phyloP scores from a whole-genome alignment of 495 filamentous ascomycete species.

The Aspergillus heteromorphus region DNA sequence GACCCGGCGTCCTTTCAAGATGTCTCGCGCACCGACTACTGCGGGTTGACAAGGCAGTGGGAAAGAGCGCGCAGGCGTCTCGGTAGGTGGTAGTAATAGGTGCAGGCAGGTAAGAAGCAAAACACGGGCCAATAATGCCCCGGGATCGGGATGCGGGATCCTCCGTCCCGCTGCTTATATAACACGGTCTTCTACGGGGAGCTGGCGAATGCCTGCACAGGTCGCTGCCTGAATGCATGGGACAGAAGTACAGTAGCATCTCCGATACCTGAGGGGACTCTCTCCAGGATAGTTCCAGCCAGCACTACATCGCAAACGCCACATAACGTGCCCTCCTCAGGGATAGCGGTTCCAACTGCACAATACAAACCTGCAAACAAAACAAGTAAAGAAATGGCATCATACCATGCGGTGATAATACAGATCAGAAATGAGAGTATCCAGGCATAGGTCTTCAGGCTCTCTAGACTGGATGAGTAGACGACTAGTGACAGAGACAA shows the following conservation, averaged over 20 bases:
- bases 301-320: not conserved
- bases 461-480: constrained; percentile 12
- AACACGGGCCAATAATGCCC: constrained; percentile 14
- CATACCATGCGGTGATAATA: constrained; percentile 11
- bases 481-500: constrained; percentile 2
- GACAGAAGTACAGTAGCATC: not conserved
- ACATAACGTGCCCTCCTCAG: not conserved
- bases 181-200: not conserved
- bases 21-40: not conserved
- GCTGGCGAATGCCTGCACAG: not conserved
- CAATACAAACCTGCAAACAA: not conserved
- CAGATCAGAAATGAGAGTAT: constrained; percentile 10
- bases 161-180: constrained; percentile 21
- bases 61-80: too few species aligned
- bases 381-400: not conserved
- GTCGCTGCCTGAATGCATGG: not conserved
- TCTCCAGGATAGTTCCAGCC: not conserved
- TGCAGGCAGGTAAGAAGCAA: constrained; percentile 12
- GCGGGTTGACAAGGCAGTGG: not conserved
- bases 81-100: too few species aligned
- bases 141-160: constrained; percentile 8
- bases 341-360: not conserved
- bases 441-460: constrained; percentile 10
- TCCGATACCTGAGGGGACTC: not conserved
- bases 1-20: not conserved